phyloP scores from a whole-genome alignment of 2,329 filamentous ascomycete species.

The Cucurbitaria berberidis region DNA sequence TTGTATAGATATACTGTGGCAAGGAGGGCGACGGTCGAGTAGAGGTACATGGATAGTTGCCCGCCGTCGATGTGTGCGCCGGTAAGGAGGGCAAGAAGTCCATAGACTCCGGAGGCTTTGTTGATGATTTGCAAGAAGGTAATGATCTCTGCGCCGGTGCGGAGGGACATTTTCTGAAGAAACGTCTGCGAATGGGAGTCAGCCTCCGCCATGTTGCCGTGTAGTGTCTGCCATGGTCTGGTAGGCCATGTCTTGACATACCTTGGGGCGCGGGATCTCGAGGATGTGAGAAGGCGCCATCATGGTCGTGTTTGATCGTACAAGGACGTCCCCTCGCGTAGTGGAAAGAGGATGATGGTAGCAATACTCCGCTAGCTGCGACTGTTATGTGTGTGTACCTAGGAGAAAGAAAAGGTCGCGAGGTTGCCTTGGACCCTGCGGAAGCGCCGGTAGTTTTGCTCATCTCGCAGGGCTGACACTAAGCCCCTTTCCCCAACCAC shows the following conservation, averaged over 20 bases:
- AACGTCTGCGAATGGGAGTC: slow-evolving; percentile 67
- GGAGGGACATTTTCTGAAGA: slow-evolving; percentile 83
- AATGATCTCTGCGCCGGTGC: slow-evolving; percentile 85
- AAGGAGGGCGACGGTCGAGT: slow-evolving; percentile 75
- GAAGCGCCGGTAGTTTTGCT: slow-evolving; percentile 32
- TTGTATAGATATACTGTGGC: slow-evolving; percentile 74
- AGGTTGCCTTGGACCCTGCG: slow-evolving; percentile 10
- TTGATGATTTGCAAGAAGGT: slow-evolving; percentile 85
- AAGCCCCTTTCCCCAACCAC: slow-evolving; percentile 16
- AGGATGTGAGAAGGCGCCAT: slow-evolving; percentile 44
- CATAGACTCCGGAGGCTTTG: slow-evolving; percentile 90
- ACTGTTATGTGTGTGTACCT: slow-evolving; percentile 4
- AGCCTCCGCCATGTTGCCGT: slow-evolving; percentile 15
- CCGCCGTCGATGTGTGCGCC: slow-evolving; percentile 82
- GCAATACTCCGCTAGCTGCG: slow-evolving; percentile 25
- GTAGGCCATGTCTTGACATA: slow-evolving; percentile 29
- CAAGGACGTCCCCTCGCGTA: slow-evolving; percentile 1
- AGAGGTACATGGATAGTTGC: slow-evolving; percentile 90
- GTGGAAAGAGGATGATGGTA: slow-evolving; percentile 11
- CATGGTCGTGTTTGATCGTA: slow-evolving; percentile 20
- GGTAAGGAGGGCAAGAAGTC: slow-evolving; percentile 84
- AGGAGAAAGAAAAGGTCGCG: slow-evolving; percentile 7
- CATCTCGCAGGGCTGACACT: slow-evolving; percentile 27
- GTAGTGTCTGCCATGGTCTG: background rate
- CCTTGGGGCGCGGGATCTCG: slow-evolving; percentile 49